These are phyloP conservation scores for Ceriops tagal DNA, from an alignment of 345 rosid species.

Conservation along the genomic window DNA sequence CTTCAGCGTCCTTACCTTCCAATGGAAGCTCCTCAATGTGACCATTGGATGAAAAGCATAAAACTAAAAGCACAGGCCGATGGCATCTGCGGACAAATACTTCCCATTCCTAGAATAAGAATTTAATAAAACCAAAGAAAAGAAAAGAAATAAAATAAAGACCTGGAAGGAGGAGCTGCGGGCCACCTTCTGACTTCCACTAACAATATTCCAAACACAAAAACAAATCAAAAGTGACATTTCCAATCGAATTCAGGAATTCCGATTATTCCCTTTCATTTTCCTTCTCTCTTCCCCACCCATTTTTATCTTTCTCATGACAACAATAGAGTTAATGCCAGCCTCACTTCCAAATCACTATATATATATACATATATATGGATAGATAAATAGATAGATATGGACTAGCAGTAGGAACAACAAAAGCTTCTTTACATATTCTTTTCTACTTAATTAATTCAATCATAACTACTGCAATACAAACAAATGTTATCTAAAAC, in stretches of 20 bases:
- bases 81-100: too few relatives aligned
- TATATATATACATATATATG: too few relatives aligned
- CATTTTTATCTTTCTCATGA: neutral
- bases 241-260: slow-evolving; percentile 58
- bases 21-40: slow-evolving; percentile 47
- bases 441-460: slow-evolving; percentile 16
- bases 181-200: slow-evolving; percentile 82
- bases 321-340: slow-evolving; percentile 34
- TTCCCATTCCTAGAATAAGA: too few relatives aligned
- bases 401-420: slow-evolving; percentile 20
- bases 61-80: slow-evolving; percentile 16
- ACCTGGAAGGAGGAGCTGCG: slow-evolving; percentile 19
- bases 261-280: slow-evolving; percentile 58
- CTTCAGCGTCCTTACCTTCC: slow-evolving; percentile 19
- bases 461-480: neutral
- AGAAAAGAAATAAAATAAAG: slow-evolving; percentile 7
- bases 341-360: slow-evolving; percentile 21
- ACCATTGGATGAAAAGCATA: slow-evolving; percentile 48
- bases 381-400: too few relatives aligned
- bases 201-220: slow-evolving; percentile 78
- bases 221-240: slow-evolving; percentile 62
- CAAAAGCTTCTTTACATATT: slow-evolving; percentile 30
- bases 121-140: neutral
- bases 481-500: slow-evolving; percentile 1
- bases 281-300: neutral